Base-by-base conservation (phyloP, 2,329 filamentous ascomycete genomes). In the Triangularia setosa region DNA sequence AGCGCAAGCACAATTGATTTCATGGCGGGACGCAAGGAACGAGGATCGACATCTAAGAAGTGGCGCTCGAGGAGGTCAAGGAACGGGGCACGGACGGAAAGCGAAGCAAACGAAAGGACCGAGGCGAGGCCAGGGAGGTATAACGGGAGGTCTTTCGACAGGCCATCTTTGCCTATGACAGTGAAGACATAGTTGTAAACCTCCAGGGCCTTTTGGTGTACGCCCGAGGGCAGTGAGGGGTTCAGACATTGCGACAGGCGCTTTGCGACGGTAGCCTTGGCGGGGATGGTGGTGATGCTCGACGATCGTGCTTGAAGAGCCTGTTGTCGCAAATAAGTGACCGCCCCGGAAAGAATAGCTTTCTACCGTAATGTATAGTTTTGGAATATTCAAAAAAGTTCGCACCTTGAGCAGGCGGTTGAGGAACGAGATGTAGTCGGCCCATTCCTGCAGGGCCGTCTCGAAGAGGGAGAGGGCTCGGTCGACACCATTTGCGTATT, bases 381-480 rank as follows among this genome's bases (percentile, higher is more conserved):
- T 28, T 55, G 48, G 40, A 30, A 25, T 27, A 18, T 25, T 58
- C 16, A 16, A 7, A n/a, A n/a, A 35, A 18, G n/a, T n/a, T 59
- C 76, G 71, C 75, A 93, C 92, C 87, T 97, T 98, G 67, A 97
- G 82, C 58, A 99, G 83, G 67, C 92, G 88, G 74, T 91, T 96
- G 63, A 99, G 80, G 75, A 98, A 99, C 18, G 94, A 97, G 73
- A 99, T 99, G 75, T 99, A 99, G 79, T 99, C 95, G 58, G 96
- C 95, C 95, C 95, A 99, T 87, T 99, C 95, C 78, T 98, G 93
- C 70, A 97, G 83, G 28, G 92, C 88, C 16, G 92, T 93, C 75
- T 99, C 95, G 80, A 97, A 99, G 33, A 97, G 83, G 55, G 90
- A 86, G 67, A 99, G 84, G 33, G 93, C 91, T 76, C 93, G 87